Conservation (phyloP, 192 early-diverging fungal species). For the Mortierella alpina region DNA sequence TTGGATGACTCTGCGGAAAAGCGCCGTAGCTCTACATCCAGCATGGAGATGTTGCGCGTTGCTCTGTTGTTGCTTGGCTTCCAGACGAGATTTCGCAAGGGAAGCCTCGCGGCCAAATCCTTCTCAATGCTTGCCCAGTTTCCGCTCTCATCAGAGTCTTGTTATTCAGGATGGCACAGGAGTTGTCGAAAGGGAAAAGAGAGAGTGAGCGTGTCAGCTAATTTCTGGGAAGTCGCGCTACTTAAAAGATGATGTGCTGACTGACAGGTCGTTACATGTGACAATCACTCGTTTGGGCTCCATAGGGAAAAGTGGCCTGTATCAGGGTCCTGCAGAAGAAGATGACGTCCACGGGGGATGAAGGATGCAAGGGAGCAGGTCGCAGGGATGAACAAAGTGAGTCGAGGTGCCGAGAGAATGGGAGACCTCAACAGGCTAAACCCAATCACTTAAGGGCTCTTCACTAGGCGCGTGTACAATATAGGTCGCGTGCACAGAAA, state of each 20-base stretch:
- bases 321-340: background rate
- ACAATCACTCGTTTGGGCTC: slow-evolving; percentile 51
- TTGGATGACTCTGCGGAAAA: slow-evolving; percentile 55
- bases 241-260: background rate
- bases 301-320: slow-evolving; percentile 9
- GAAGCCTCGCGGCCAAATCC: slow-evolving; percentile 77
- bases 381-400: too few relatives aligned
- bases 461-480: too few relatives aligned
- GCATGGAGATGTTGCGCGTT: slow-evolving; percentile 68
- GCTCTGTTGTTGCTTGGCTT: slow-evolving; percentile 74
- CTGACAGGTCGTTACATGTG: slow-evolving; percentile 26
- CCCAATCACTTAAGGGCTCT: too few relatives aligned
- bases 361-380: background rate
- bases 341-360: background rate
- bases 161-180: background rate
- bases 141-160: slow-evolving; percentile 68
- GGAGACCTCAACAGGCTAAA: too few relatives aligned
- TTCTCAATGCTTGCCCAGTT: slow-evolving; percentile 74
- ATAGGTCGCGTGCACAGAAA: too few relatives aligned
- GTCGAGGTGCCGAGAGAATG: too few relatives aligned
- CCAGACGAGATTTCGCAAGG: slow-evolving; percentile 84
- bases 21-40: slow-evolving; percentile 69
- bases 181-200: background rate
- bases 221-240: background rate
- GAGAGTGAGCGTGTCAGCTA: background rate